Percentiles rank a stretch among this genome's conserved stretches.
phyloP scores from a whole-genome alignment of 345 rosid genomes.

The Pugionium dolabratum region DNA sequence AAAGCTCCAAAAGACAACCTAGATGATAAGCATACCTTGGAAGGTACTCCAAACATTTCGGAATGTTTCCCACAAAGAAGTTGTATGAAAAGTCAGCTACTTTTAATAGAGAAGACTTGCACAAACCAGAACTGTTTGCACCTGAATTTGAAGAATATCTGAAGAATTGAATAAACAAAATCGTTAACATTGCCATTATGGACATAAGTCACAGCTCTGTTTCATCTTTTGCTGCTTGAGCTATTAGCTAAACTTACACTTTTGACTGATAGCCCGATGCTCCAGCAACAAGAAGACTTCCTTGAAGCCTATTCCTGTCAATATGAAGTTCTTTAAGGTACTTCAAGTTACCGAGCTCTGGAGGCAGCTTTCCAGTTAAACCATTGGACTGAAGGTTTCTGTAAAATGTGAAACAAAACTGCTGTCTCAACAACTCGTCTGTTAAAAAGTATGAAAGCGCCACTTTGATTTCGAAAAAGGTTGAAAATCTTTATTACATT shows the following conservation, averaged over 20 bases:
- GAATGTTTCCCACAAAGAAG: constrained; percentile 76
- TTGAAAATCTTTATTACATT: constrained; percentile 49
- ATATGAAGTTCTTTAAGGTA: constrained; percentile 72
- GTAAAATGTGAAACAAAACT: constrained; percentile 20
- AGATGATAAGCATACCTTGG: constrained; percentile 52
- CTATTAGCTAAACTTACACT: constrained; percentile 27
- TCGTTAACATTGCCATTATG: background rate
- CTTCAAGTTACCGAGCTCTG: constrained; percentile 73
- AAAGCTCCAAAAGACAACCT: too few species aligned
- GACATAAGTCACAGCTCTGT: background rate
- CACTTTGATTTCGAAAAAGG: background rate
- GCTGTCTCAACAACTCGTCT: too few species aligned
- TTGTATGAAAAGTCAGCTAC: constrained; percentile 84
- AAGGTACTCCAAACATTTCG: constrained; percentile 74
- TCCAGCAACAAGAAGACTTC: constrained; percentile 60
- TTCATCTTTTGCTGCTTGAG: background rate
- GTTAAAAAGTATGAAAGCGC: too few species aligned
- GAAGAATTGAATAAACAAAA: constrained; percentile 22
- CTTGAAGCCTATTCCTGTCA: constrained; percentile 85
- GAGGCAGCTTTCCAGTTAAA: constrained; percentile 73
- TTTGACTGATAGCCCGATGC: background rate
- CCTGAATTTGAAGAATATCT: constrained; percentile 53
- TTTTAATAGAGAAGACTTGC: constrained; percentile 64
- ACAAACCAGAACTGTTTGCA: constrained; percentile 62
- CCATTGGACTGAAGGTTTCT: constrained; percentile 97